phyloP scores from a whole-genome alignment of 352 stramenopile genomes.

The Pythium phragmitis region DNA sequence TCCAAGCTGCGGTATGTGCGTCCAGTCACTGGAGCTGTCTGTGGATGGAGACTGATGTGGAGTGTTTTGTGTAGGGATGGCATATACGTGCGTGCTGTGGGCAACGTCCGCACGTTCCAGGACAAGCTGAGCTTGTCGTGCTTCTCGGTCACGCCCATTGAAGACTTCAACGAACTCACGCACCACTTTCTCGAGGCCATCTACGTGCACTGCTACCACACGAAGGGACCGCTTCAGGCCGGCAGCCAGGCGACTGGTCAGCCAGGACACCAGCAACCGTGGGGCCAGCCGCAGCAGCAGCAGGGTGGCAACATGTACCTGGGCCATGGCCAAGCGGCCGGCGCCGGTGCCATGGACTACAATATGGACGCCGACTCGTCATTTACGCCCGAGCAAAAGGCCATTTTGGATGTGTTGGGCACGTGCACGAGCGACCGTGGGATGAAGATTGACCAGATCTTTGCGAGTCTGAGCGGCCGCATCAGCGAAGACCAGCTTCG shows the following conservation, averaged over 20 bases:
- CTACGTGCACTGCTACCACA: constrained; percentile 89
- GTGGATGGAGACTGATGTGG: constrained; percentile 5
- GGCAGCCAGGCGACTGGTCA: constrained; percentile 8
- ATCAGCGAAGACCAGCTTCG: constrained; percentile 69
- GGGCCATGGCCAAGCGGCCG: constrained; percentile 23
- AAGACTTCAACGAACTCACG: constrained; percentile 94
- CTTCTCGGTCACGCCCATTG: constrained; percentile 82
- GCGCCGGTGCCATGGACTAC: constrained; percentile 49
- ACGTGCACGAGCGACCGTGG: constrained; percentile 72
- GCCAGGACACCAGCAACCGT: constrained; percentile 26
- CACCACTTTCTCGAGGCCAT: constrained; percentile 95
- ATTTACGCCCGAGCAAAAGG: constrained; percentile 77
- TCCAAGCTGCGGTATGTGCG: constrained; percentile 45
- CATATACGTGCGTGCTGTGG: constrained; percentile 90
- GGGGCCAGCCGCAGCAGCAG: constrained; percentile 24
- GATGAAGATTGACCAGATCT: constrained; percentile 84
- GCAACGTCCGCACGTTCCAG: constrained; percentile 92
- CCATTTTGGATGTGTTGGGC: constrained; percentile 75
- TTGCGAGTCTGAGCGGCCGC: constrained; percentile 48
- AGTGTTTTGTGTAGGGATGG: constrained; percentile 46
- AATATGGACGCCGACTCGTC: constrained; percentile 56
- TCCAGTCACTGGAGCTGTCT: neutral
- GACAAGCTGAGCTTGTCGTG: constrained; percentile 86
- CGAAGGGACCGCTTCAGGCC: constrained; percentile 51
- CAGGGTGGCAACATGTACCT: constrained; percentile 26